phyloP scores from a whole-genome alignment of 805 yeast genomes.

The Isabelozyma pseudorhagii region DNA sequence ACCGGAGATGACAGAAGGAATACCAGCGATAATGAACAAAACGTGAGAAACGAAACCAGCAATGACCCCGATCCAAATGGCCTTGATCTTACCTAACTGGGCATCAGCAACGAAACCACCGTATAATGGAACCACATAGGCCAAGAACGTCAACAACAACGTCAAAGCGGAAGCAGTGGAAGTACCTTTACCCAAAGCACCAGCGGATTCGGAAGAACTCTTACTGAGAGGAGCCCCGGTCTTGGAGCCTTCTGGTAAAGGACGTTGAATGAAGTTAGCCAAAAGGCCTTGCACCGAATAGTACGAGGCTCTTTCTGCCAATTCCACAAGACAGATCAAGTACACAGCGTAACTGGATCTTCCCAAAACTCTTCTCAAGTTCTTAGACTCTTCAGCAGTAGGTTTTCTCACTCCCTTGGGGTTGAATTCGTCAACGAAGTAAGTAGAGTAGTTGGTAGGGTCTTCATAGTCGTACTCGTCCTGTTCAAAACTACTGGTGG shows the following conservation, averaged over 20 bases:
- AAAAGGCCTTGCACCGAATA: slow-evolving; percentile 45
- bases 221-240: slow-evolving; percentile 38
- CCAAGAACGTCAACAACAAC: slow-evolving; percentile 44
- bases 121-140: slow-evolving; percentile 48
- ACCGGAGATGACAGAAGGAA: slow-evolving; percentile 34
- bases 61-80: slow-evolving; percentile 48
- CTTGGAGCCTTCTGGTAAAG: slow-evolving; percentile 47
- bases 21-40: slow-evolving; percentile 46
- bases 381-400: slow-evolving; percentile 19
- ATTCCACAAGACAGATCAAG: slow-evolving; percentile 49
- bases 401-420: slow-evolving; percentile 37
- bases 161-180: slow-evolving; percentile 47
- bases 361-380: slow-evolving; percentile 40
- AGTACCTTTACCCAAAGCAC: slow-evolving; percentile 48
- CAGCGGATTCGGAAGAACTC: slow-evolving; percentile 39
- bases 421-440: slow-evolving; percentile 29
- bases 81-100: slow-evolving; percentile 42
- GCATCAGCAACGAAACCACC: slow-evolving; percentile 55
- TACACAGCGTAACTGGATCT: slow-evolving; percentile 47
- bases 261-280: slow-evolving; percentile 49
- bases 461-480: slow-evolving; percentile 15
- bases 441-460: slow-evolving; percentile 16
- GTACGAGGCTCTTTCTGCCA: slow-evolving; percentile 56
- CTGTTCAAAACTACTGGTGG: background rate
- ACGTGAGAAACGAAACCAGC: slow-evolving; percentile 47